phyloP scores from a whole-genome alignment of 768 basidiomycete genomes.

The Rickenella mellea region DNA sequence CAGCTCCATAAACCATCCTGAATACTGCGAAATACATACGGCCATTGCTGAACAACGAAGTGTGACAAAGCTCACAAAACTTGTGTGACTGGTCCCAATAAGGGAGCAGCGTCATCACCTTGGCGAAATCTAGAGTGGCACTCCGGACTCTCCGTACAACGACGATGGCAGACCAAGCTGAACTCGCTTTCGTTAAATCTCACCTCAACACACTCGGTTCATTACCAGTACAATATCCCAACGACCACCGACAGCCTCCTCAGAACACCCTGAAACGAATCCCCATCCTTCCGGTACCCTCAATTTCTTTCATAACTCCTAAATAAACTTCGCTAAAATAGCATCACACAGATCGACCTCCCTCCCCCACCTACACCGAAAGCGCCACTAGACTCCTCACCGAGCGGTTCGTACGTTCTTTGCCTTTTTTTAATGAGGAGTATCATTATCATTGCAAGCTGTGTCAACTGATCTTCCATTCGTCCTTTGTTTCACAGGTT shows the following conservation, averaged over 20 bases:
- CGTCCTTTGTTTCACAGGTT: conserved; percentile 16
- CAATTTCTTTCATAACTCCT: conserved; percentile 5
- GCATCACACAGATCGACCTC: conserved; percentile 37
- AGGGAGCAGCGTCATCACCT: too few species aligned
- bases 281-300: conserved; percentile 57
- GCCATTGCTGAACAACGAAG: conserved; percentile 30
- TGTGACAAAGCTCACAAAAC: too few species aligned
- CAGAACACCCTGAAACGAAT: conserved; percentile 57
- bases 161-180: conserved; percentile 45
- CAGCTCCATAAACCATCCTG: too few species aligned
- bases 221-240: conserved; percentile 58
- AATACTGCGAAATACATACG: conserved; percentile 22
- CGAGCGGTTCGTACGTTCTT: conserved; percentile 15
- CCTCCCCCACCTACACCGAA: conserved; percentile 53
- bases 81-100: too few species aligned
- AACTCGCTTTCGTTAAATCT: conserved; percentile 54
- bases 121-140: neutral
- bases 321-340: neutral
- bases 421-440: neutral
- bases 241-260: conserved; percentile 72
- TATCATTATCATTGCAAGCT: conserved; percentile 2
- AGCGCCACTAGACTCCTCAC: conserved; percentile 20
- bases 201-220: conserved; percentile 54
- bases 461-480: conserved; percentile 6
- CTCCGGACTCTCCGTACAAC: neutral